Evolutionary conservation across 306 rosid species (phyloP).

Genomic region (Castanea mollissima): DNA sequence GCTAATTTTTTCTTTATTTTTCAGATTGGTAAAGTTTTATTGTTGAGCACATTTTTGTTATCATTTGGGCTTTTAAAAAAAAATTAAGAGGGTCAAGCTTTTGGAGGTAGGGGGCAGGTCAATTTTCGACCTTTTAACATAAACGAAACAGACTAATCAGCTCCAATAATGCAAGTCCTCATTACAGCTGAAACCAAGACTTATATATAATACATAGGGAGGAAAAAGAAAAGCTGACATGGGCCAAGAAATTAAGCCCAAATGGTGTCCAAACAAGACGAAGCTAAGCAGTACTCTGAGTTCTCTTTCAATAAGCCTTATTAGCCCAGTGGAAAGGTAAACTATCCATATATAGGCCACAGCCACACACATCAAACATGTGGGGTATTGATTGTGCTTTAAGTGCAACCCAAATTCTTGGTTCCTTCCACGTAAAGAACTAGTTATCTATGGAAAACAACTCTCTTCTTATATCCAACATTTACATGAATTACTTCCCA

Average conservation of each 20-base stretch:
- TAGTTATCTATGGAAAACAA: not conserved
- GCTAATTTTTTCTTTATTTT: too few species aligned
- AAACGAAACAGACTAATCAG: not conserved
- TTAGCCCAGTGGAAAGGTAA: constrained; percentile 13
- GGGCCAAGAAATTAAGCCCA: not conserved
- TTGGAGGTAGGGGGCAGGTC: not conserved
- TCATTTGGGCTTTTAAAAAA: too few species aligned
- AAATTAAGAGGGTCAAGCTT: too few species aligned
- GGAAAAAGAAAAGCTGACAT: not conserved
- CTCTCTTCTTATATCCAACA: constrained; percentile 10
- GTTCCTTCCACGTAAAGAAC: constrained; percentile 76
- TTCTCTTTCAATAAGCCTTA: constrained; percentile 1
- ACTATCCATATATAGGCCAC: constrained; percentile 7
- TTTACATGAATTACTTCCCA: constrained; percentile 23
- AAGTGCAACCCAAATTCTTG: constrained; percentile 62
- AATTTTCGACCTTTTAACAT: constrained; percentile 15
- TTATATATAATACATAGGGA: not conserved
- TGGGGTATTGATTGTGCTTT: constrained; percentile 59
- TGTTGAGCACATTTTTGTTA: too few species aligned
- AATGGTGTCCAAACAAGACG: not conserved
- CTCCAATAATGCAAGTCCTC: constrained; percentile 3
- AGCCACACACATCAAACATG: constrained; percentile 29
- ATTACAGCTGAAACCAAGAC: not conserved
- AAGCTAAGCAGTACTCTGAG: not conserved
- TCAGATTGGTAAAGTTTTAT: too few species aligned